phyloP scores from a whole-genome alignment of 1,139 yeast genomes.

The Geotrichum candidum region DNA sequence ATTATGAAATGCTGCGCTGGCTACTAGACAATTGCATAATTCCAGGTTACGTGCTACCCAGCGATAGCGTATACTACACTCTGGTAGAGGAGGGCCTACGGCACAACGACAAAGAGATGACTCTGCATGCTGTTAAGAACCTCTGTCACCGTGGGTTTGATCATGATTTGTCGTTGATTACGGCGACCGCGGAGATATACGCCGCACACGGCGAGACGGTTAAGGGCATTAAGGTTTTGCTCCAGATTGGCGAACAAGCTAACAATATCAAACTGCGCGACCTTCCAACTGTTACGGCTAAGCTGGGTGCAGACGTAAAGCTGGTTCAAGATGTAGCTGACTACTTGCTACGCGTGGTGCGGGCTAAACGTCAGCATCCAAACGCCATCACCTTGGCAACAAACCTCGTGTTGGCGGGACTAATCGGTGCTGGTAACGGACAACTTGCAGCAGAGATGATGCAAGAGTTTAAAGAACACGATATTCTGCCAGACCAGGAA shows the following conservation, averaged over 20 bases:
- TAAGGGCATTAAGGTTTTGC: slow-evolving; percentile 4
- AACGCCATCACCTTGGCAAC: slow-evolving; percentile 2
- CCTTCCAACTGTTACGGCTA: slow-evolving; percentile 1
- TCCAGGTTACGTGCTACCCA: slow-evolving; percentile 32
- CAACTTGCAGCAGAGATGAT: slow-evolving; percentile 13
- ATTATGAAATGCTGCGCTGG: slow-evolving; percentile 30
- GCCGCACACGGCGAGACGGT: slow-evolving; percentile 1
- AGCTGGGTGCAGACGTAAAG: not conserved
- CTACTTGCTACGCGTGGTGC: not conserved
- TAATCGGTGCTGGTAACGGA: not conserved
- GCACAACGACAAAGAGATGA: slow-evolving; percentile 23
- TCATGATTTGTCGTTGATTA: slow-evolving; percentile 4
- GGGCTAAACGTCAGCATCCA: not conserved
- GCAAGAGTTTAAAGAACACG: slow-evolving; percentile 16
- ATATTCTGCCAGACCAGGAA: slow-evolving; percentile 25
- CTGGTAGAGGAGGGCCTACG: slow-evolving; percentile 29
- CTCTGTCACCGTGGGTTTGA: slow-evolving; percentile 9
- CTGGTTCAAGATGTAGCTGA: slow-evolving; percentile 1
- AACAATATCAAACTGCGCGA: slow-evolving; percentile 5
- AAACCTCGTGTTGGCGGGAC: slow-evolving; percentile 2
- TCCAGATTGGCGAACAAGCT: slow-evolving; percentile 9
- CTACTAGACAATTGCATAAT: slow-evolving; percentile 28
- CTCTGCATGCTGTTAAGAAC: slow-evolving; percentile 2
- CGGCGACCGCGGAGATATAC: slow-evolving; percentile 8
- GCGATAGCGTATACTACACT: slow-evolving; percentile 28